Percentiles rank a stretch among this genome's conserved stretches.
Conservation (phyloP, 2,329 filamentous ascomycete species). For the Cercospora sojina region DNA sequence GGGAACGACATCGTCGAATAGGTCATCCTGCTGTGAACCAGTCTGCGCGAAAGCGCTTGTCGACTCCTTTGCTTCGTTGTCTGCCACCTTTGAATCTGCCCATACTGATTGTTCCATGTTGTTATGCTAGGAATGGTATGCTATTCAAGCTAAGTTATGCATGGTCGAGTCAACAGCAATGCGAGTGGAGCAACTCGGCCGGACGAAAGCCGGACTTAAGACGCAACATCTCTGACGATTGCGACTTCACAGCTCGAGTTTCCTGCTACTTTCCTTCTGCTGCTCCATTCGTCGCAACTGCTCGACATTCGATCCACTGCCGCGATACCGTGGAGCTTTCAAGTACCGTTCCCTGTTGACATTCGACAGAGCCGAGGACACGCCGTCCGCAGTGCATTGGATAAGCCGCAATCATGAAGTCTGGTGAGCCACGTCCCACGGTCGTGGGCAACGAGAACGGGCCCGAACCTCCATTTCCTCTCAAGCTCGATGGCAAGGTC, state of each 20-base stretch:
- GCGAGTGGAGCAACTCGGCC: not conserved
- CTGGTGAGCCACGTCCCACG: constrained; percentile 59
- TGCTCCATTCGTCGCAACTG: not conserved
- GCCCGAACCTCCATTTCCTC: constrained; percentile 75
- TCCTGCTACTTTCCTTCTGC: not conserved
- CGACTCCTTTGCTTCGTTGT: not conserved
- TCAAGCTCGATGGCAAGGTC: constrained; percentile 80
- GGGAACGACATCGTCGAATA: constrained; percentile 39
- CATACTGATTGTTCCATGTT: constrained; percentile 12
- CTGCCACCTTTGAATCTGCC: not conserved
- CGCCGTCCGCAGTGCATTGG: not conserved
- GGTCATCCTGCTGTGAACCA: constrained; percentile 35
- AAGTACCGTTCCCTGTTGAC: not conserved
- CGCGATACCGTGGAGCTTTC: not conserved
- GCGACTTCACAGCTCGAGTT: not conserved
- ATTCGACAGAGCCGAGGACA: not conserved
- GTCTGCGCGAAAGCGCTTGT: constrained; percentile 36
- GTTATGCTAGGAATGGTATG: not conserved
- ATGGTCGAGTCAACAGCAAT: not conserved
- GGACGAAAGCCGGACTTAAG: not conserved
- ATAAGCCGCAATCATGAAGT: constrained; percentile 32
- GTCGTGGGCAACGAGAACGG: constrained; percentile 72
- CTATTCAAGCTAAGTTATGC: not conserved
- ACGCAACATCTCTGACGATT: not conserved
- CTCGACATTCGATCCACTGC: not conserved